phyloP scores from a whole-genome alignment of 768 basidiomycete species.

The Serendipita vermifera region DNA sequence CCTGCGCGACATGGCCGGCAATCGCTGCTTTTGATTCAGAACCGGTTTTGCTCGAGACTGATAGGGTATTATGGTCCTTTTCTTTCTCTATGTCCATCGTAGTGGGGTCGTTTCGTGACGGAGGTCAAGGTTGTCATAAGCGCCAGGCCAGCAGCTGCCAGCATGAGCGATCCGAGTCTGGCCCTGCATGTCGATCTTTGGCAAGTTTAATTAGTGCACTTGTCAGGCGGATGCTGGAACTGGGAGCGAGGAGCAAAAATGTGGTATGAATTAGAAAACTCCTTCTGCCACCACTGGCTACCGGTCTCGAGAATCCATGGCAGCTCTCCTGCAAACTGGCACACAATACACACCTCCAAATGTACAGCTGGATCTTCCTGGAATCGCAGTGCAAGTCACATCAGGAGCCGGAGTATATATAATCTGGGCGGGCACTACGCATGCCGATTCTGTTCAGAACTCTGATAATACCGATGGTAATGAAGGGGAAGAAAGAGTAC shows the following conservation, averaged over 20 bases:
- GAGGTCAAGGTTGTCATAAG: too few species aligned
- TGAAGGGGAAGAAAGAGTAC: conserved; percentile 31
- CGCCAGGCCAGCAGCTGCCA: not conserved
- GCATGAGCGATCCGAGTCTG: not conserved
- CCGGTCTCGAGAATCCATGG: not conserved
- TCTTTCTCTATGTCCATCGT: too few species aligned
- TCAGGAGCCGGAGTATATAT: conserved; percentile 60
- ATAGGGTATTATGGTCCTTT: too few species aligned
- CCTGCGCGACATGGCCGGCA: too few species aligned
- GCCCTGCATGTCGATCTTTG: not conserved
- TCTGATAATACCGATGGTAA: conserved; percentile 18
- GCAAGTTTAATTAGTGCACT: not conserved
- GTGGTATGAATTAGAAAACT: not conserved
- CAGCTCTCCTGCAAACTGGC: not conserved
- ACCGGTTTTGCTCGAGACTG: too few species aligned
- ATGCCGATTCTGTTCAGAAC: too few species aligned
- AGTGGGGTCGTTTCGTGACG: too few species aligned
- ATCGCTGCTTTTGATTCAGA: too few species aligned
- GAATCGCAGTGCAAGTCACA: conserved; percentile 50
- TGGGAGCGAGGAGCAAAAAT: not conserved
- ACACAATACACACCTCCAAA: not conserved
- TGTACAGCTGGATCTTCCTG: conserved; percentile 15
- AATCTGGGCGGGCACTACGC: conserved; percentile 66
- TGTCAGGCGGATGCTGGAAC: not conserved
- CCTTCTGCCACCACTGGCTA: not conserved